Percentiles rank a stretch among this genome's conserved stretches.
phyloP scores from a whole-genome alignment of 805 yeast species.

The Candida parachauliodes region DNA sequence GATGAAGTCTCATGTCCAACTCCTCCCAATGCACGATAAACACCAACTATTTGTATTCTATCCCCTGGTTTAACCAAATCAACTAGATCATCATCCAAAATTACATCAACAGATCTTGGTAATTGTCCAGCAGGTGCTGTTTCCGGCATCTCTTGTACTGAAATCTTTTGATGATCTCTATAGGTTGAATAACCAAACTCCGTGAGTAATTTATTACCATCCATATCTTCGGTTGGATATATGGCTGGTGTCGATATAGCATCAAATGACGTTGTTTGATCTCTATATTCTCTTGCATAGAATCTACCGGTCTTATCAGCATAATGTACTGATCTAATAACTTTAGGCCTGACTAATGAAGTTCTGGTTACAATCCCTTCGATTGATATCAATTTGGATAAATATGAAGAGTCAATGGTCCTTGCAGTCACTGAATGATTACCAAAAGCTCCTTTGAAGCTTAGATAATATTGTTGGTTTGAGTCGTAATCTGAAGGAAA shows the following conservation, averaged over 20 bases:
- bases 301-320: conserved; percentile 80
- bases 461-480: conserved; percentile 65
- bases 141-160: conserved; percentile 97
- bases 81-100: conserved; percentile 93
- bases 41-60: conserved; percentile 90
- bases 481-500: conserved; percentile 48
- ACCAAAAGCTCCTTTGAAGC: conserved; percentile 90
- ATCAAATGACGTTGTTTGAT: conserved; percentile 86
- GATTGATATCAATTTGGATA: conserved; percentile 79
- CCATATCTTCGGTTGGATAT: conserved; percentile 90
- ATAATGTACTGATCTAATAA: conserved; percentile 87
- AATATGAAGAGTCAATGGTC: conserved; percentile 68
- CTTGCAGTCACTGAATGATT: conserved; percentile 84
- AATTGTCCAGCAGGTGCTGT: conserved; percentile 97
- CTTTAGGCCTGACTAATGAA: conserved; percentile 88
- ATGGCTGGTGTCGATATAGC: conserved; percentile 79
- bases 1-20: conserved; percentile 55
- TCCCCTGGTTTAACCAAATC: conserved; percentile 95
- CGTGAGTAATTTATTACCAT: conserved; percentile 82
- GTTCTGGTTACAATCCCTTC: conserved; percentile 96
- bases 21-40: conserved; percentile 87
- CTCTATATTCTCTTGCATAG: conserved; percentile 88
- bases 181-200: conserved; percentile 93
- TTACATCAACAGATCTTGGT: conserved; percentile 87
- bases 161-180: conserved; percentile 88